A percentile compares a stretch with the other conserved stretches of the same genome.
Evolutionary conservation across 805 yeast genomes (phyloP).

Genomic region (Metschnikowia peoriensis): DNA sequence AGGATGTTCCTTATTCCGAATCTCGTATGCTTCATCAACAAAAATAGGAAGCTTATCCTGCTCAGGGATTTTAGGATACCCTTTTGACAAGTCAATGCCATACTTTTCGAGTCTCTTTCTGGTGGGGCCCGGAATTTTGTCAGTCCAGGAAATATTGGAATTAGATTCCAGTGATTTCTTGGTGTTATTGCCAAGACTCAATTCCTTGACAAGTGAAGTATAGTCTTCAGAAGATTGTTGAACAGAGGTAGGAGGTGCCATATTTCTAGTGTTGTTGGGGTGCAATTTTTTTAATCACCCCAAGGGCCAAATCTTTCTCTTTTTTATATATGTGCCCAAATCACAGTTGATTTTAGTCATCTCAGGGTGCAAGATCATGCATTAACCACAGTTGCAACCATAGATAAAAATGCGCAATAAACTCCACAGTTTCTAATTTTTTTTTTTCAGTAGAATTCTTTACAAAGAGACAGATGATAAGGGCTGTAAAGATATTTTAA

Average conservation of each 20-base stretch:
- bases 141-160: not conserved
- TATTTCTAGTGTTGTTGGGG: not conserved
- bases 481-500: too few relatives aligned
- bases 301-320: too few relatives aligned
- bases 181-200: slow-evolving; percentile 23
- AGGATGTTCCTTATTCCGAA: not conserved
- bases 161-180: slow-evolving; percentile 3
- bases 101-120: not conserved
- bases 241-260: not conserved
- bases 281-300: too few relatives aligned
- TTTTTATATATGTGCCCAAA: too few relatives aligned
- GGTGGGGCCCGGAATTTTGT: not conserved
- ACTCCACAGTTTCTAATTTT: not conserved
- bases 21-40: not conserved
- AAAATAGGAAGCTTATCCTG: not conserved
- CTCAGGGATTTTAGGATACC: not conserved
- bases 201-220: slow-evolving; percentile 12
- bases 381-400: not conserved
- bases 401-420: not conserved
- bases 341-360: not conserved
- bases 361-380: not conserved
- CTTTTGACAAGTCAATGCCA: not conserved
- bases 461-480: too few relatives aligned
- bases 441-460: too few relatives aligned
- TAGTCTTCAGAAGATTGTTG: not conserved